phyloP scores from a whole-genome alignment of 1,284 basidiomycete species.

The Irpex lacteus region DNA sequence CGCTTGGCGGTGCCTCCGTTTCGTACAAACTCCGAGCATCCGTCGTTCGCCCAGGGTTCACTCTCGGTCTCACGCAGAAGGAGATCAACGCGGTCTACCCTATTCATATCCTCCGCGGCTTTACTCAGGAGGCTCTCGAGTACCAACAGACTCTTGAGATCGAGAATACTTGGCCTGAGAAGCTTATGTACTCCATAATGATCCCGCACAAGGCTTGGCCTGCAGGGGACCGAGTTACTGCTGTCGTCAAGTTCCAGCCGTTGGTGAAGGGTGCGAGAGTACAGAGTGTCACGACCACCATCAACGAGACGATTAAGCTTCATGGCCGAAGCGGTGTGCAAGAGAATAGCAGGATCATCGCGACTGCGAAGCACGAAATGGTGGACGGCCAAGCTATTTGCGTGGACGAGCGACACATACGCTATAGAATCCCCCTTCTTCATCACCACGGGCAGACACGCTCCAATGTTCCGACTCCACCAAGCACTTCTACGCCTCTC shows the following conservation, averaged over 20 bases:
- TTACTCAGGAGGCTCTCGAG: constrained; percentile 82
- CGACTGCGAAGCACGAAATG: constrained; percentile 71
- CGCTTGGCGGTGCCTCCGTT: constrained; percentile 63
- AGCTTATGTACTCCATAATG: constrained; percentile 89
- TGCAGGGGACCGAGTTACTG: constrained; percentile 79
- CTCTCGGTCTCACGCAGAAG: constrained; percentile 34
- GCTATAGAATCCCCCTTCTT: constrained; percentile 27
- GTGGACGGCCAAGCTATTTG: constrained; percentile 57
- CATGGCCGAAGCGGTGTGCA: constrained; percentile 53
- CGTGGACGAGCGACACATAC: constrained; percentile 36
- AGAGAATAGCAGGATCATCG: constrained; percentile 63
- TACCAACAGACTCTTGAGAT: constrained; percentile 94
- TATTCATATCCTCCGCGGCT: constrained; percentile 71
- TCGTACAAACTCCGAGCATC: constrained; percentile 86
- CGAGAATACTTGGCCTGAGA: constrained; percentile 95
- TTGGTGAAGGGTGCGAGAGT: constrained; percentile 82
- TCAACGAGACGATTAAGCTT: constrained; percentile 78
- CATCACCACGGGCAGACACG: constrained; percentile 18
- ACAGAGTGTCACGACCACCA: constrained; percentile 59
- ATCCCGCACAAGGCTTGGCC: constrained; percentile 91
- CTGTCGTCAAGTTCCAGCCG: constrained; percentile 85
- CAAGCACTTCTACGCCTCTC: constrained; percentile 10
- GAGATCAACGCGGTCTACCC: constrained; percentile 67
- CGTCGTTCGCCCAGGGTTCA: constrained; percentile 73
- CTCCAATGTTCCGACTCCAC: constrained; percentile 18